phyloP scores from a whole-genome alignment of 2,329 filamentous ascomycete species.

The Cercospora berteroae region DNA sequence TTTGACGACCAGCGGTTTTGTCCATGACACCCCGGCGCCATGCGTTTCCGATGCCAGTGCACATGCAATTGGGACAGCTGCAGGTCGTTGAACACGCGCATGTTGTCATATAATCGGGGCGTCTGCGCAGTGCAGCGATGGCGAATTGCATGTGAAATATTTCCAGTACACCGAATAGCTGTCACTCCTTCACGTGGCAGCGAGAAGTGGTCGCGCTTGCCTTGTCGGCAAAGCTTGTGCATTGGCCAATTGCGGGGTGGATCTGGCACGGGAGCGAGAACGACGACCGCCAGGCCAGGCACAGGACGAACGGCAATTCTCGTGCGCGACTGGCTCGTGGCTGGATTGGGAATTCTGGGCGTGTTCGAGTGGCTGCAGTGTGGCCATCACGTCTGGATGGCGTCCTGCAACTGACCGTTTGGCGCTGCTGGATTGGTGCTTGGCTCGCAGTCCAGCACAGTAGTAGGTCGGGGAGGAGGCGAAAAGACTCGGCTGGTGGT shows the following conservation, averaged over 20 bases:
- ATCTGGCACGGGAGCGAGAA: slow-evolving; percentile 11
- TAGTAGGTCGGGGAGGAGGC: slow-evolving; percentile 8
- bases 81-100: neutral
- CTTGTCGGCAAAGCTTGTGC: neutral
- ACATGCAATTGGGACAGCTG: neutral
- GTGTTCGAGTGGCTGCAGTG: neutral
- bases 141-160: neutral
- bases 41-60: neutral
- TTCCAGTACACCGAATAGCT: neutral
- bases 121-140: neutral
- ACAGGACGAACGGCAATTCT: neutral
- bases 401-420: neutral
- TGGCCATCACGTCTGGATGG: neutral
- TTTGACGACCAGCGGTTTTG: neutral
- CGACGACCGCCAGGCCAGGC: slow-evolving; percentile 6
- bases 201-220: neutral
- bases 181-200: neutral
- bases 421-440: neutral
- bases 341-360: neutral
- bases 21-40: neutral
- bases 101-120: neutral
- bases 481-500: neutral
- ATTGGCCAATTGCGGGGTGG: neutral
- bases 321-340: neutral
- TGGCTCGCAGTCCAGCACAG: neutral